Percentiles rank a stretch among this genome's conserved stretches.
These are phyloP conservation scores for Strigomonas oncopelti DNA, from an alignment of 208 protist genomes.

Conservation along the genomic window DNA sequence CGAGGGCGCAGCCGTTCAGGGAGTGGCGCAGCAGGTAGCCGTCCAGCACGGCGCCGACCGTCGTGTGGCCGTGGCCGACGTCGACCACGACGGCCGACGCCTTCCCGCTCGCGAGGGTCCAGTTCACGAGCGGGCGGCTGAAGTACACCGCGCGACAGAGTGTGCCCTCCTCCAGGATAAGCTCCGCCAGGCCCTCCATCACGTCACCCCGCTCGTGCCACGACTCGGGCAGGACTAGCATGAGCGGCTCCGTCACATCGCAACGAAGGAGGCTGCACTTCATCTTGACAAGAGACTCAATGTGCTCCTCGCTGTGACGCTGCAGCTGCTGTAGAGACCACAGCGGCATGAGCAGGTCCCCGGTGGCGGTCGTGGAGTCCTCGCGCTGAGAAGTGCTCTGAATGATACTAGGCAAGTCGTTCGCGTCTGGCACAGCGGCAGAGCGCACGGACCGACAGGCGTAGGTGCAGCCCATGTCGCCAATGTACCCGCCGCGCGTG, in stretches of 20 bases:
- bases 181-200: constrained; percentile 42
- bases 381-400: no score
- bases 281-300: constrained; percentile 43
- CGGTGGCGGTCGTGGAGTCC: constrained; percentile 4
- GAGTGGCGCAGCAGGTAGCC: constrained; percentile 73
- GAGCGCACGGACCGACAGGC: constrained; percentile 30
- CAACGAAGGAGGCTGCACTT: constrained; percentile 45
- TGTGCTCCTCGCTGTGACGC: constrained; percentile 34
- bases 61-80: constrained; percentile 71
- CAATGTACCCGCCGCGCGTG: constrained; percentile 68
- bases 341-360: constrained; percentile 26
- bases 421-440: constrained; percentile 24
- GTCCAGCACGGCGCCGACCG: constrained; percentile 73
- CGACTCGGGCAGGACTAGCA: constrained; percentile 72
- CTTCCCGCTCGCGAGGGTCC: constrained; percentile 57
- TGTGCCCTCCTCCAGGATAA: constrained; percentile 48
- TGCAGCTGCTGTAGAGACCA: constrained; percentile 57
- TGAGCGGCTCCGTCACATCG: constrained; percentile 50
- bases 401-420: constrained; percentile 51
- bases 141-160: constrained; percentile 66
- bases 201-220: constrained; percentile 71
- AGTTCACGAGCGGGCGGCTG: constrained; percentile 69
- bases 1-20: constrained; percentile 41
- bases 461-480: constrained; percentile 59
- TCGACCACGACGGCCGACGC: constrained; percentile 75